Evolutionary conservation across 2,329 filamentous ascomycete species (phyloP), one percentile per base, ranked within the genome.

Genomic region (Botrytis pseudocinerea): DNA sequence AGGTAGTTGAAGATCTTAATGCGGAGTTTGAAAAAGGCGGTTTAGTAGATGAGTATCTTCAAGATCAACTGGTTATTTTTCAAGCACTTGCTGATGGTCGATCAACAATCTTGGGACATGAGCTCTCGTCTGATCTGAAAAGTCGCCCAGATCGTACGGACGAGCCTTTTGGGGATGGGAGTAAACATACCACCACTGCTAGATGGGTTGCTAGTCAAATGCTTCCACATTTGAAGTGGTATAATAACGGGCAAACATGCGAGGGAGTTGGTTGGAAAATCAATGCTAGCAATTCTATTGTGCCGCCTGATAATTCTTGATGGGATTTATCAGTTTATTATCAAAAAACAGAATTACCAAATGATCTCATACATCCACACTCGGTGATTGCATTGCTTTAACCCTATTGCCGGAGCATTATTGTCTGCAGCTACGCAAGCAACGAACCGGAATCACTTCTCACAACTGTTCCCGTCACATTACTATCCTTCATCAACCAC

Each of bases 51-150:
- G 83, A 87, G 76, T 84, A 86, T 77, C 82, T 91, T 22, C 88
- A 90, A 80, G 89, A 91, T 79, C 89, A 91, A 79, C 77, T 91
- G 38, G 82, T 90, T 4, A 82, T 88, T 28, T 89, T 90, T 77
- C 89, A 91, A 79, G 86, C 87, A 6, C 81, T 91, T 16, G 86
- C 87, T 1, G 82, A 85, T 20, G 88, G 87, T 0, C 82, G 79
- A 69, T 88, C 88, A 18, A 75, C 51, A 40, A 78, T 80, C 69
- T 73, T 76, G 18, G 76, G 75, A 16, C 42, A 25, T 28, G 62
- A 57, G 42, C 48, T 64, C n/a, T 46, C 20, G 22, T 18, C 51
- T 40, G 60, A 65, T 46, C 35, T 32, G 22, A 38, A 25, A 40
- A 60, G 32, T 68, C 61, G 80, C 59, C 83, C 79, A 69, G 87